Evolutionary conservation across 345 rosid genomes (phyloP), one percentile per base, ranked within the genome.

Genomic region (Eucalyptus pauciflora): DNA sequence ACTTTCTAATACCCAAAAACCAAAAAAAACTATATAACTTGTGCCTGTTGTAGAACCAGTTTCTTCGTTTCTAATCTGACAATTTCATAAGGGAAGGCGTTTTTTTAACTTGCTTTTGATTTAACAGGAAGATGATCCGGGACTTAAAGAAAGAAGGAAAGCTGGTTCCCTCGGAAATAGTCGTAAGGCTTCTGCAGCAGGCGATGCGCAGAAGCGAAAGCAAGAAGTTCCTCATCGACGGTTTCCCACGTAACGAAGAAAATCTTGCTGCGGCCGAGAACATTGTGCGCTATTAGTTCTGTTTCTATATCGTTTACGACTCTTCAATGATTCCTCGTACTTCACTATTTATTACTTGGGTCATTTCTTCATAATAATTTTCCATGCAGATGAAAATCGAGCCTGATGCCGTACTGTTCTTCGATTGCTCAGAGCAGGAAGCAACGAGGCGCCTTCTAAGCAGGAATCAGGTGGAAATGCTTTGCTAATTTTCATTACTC

Each of bases 241-340:
- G 92, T 11, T 92, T 93, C 86, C 94, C 94, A 13, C 90, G 94
- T 22, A 86, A 89, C 76, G 88, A 93, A 89, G 91, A 91, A 87
- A 92, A 92, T 87, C 88, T 89, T 3, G 46, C 85, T 54, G 92
- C 91, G 6, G 91, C 90, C 54, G 92, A 91, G 86, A 88, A 76
- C 50, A 90, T 86, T 85, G 93, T 90, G 45, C 41, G 88, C 86
- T 41, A 33, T 41, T 48, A 46, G 5, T 49, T 45, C 50, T 60
- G 45, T 64, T 50, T 54, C 45, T 20, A 41, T 13, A 50, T 56
- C 22, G 13, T 10, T 64, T 13, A 33, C n/a, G 13, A 7, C 45
- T 37, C 25, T 50, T 48, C 33, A 31, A 41, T 64, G 37, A 33
- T 43, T 50, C 16, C 14, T 33, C 20, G 22, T 67, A 45, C 45